Percentiles rank a stretch among this genome's conserved stretches.
Conservation (phyloP, 768 basidiomycete genomes). For the Trametes villosa region DNA sequence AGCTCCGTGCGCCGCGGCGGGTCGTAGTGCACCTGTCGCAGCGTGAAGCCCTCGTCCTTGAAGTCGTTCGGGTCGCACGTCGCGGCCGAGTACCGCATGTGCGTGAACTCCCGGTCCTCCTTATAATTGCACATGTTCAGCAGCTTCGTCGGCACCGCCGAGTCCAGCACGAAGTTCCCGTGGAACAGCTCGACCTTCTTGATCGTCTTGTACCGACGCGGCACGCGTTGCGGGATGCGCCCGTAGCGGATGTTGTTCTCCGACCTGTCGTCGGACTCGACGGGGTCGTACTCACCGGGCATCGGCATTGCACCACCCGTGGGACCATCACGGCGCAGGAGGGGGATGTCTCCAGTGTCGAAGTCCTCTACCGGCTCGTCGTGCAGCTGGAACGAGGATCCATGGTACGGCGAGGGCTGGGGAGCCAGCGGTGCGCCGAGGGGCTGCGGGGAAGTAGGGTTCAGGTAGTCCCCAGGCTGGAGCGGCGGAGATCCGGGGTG, state of each 20-base stretch:
- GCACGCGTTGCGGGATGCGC: constrained; percentile 87
- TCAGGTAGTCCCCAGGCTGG: constrained; percentile 23
- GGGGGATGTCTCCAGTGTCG: constrained; percentile 70
- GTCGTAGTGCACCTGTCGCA: constrained; percentile 91
- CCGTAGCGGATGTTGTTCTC: constrained; percentile 83
- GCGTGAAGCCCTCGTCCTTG: constrained; percentile 76
- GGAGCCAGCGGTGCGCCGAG: constrained; percentile 15
- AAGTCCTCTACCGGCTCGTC: constrained; percentile 44
- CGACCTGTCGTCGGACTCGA: constrained; percentile 35
- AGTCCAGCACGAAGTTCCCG: constrained; percentile 92
- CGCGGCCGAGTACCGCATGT: constrained; percentile 95
- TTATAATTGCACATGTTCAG: constrained; percentile 79
- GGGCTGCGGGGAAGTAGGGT: constrained; percentile 19
- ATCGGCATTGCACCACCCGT: constrained; percentile 40
- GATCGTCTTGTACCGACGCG: constrained; percentile 89
- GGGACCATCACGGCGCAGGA: constrained; percentile 46
- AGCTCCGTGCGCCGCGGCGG: constrained; percentile 90
- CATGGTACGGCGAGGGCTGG: constrained; percentile 20
- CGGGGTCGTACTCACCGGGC: constrained; percentile 48
- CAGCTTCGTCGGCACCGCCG: constrained; percentile 88
- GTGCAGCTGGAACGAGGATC: constrained; percentile 44
- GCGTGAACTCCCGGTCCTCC: constrained; percentile 88
- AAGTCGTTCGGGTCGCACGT: constrained; percentile 98
- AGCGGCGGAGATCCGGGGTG: constrained; percentile 26
- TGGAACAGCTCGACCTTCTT: constrained; percentile 93